Evolutionary conservation across 495 filamentous ascomycete species (phyloP).

Genomic region (Hypoxylon rickii): DNA sequence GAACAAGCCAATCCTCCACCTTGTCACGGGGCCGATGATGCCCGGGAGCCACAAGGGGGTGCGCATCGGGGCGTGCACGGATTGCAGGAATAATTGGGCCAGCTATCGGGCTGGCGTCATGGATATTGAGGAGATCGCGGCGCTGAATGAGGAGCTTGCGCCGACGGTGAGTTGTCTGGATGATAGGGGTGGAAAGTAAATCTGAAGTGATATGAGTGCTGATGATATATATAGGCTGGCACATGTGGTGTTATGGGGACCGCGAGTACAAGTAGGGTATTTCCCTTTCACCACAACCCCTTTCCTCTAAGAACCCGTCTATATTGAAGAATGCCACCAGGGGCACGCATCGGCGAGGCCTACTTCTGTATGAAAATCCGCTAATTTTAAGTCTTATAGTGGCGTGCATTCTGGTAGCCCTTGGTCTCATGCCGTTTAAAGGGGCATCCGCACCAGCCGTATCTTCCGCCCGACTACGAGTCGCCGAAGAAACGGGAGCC

Average conservation of each 20-base stretch:
- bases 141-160: slow-evolving; percentile 69
- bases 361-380: not conserved
- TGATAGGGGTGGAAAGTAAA: too few relatives aligned
- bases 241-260: slow-evolving; percentile 75
- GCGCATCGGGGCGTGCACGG: slow-evolving; percentile 68
- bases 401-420: slow-evolving; percentile 65
- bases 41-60: slow-evolving; percentile 63
- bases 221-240: slow-evolving; percentile 57
- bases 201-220: too few relatives aligned
- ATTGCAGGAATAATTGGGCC: slow-evolving; percentile 71
- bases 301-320: not conserved
- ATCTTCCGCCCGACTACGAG: slow-evolving; percentile 64
- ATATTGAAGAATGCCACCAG: not conserved
- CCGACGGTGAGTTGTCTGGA: slow-evolving; percentile 62
- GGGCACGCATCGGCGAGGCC: not conserved
- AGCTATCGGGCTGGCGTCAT: slow-evolving; percentile 62
- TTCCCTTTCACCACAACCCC: not conserved
- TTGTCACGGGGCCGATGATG: slow-evolving; percentile 71
- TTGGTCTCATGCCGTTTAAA: slow-evolving; percentile 67
- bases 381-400: slow-evolving; percentile 34
- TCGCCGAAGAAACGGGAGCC: slow-evolving; percentile 66
- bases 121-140: slow-evolving; percentile 68
- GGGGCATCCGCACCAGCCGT: slow-evolving; percentile 67
- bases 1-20: slow-evolving; percentile 66
- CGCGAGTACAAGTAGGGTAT: slow-evolving; percentile 58